Evolutionary conservation across 352 stramenopile species (phyloP).

Genomic region (Phytophthora pseudosyringae): DNA sequence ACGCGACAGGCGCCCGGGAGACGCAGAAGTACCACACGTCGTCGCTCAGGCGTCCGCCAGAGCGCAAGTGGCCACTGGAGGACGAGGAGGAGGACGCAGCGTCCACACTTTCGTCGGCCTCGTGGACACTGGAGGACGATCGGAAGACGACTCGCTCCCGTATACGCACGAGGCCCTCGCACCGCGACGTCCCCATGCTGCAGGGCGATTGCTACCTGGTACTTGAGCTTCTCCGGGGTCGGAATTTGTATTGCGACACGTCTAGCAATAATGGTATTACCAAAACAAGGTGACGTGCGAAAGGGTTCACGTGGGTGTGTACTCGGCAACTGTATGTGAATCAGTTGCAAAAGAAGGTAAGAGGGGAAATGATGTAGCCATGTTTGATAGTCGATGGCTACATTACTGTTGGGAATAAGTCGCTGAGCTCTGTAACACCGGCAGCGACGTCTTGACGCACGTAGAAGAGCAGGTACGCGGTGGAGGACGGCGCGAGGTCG

Average conservation of each 20-base stretch:
- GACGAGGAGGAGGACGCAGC: conserved; percentile 1
- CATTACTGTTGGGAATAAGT: conserved; percentile 42
- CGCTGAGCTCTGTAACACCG: conserved; percentile 22
- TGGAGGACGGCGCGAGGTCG: conserved; percentile 47
- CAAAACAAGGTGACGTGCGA: not conserved
- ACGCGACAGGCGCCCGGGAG: conserved; percentile 10
- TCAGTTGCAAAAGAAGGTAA: conserved; percentile 13
- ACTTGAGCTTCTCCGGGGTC: not conserved
- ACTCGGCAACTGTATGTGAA: conserved; percentile 18
- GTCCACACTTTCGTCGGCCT: conserved; percentile 16
- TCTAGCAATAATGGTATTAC: not conserved
- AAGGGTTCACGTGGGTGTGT: conserved; percentile 15
- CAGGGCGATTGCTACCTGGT: no score
- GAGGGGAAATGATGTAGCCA: conserved; percentile 1
- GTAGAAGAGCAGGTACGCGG: conserved; percentile 83
- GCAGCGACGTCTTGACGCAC: conserved; percentile 56
- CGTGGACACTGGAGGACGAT: conserved; percentile 13
- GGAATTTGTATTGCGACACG: conserved; percentile 10
- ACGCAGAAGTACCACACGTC: conserved; percentile 64
- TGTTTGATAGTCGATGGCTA: conserved; percentile 11
- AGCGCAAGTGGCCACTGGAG: conserved; percentile 14
- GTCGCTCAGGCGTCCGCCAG: conserved; percentile 33
- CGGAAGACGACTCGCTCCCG: conserved; percentile 40
- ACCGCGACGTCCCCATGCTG: conserved; percentile 31
- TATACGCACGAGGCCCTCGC: conserved; percentile 52